Evolutionary conservation across 306 rosid genomes (phyloP).

Genomic region (Pterocarpus santalinus): DNA sequence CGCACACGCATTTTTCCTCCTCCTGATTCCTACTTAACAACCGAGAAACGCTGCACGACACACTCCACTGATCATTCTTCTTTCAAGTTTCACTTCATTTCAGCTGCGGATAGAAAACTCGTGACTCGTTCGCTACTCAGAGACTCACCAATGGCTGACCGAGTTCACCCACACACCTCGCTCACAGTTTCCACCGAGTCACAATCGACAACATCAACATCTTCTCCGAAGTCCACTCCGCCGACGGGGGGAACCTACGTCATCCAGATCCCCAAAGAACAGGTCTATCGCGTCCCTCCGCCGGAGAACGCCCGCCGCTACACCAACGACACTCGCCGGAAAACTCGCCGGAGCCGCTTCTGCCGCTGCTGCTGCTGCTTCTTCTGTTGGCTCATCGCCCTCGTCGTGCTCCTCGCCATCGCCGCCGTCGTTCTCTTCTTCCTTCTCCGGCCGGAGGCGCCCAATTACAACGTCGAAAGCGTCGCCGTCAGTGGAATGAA

Average conservation of each 20-base stretch:
- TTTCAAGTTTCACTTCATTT: too few species aligned
- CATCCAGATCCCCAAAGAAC: too few species aligned
- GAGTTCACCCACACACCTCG: constrained; percentile 60
- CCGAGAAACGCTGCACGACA: too few species aligned
- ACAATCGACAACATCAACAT: background rate
- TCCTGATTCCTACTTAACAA: too few species aligned
- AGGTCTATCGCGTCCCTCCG: too few species aligned
- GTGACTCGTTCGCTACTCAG: background rate
- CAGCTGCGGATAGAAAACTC: background rate
- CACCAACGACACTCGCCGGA: constrained; percentile 61
- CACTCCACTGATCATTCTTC: too few species aligned
- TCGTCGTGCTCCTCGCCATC: constrained; percentile 52
- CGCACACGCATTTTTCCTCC: too few species aligned
- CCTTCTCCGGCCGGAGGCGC: constrained; percentile 63
- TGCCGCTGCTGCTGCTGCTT: constrained; percentile 52
- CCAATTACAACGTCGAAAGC: constrained; percentile 52
- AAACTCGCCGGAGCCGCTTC: constrained; percentile 45
- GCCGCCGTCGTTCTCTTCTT: constrained; percentile 62
- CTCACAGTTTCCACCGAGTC: constrained; percentile 26
- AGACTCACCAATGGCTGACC: constrained; percentile 62
- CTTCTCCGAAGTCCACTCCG: constrained; percentile 22
- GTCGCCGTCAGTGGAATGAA: constrained; percentile 62
- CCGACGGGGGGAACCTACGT: constrained; percentile 48
- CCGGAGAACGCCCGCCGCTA: constrained; percentile 9
- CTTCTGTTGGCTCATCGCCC: constrained; percentile 54